Base-by-base conservation (phyloP, 2,329 filamentous ascomycete genomes). In the Penicillium sp. region DNA sequence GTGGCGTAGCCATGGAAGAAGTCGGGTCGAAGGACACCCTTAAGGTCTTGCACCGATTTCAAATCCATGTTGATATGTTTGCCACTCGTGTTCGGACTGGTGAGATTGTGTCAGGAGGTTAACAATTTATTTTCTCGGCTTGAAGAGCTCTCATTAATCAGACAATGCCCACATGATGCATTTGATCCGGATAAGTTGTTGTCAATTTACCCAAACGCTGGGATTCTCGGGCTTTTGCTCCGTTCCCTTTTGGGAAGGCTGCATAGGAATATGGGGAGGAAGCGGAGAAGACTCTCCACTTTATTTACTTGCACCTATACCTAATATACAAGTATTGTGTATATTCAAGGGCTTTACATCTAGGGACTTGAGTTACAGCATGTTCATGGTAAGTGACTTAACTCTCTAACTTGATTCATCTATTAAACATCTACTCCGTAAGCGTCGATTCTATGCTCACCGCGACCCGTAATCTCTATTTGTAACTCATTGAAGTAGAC, bases 1-100 rank as follows among this genome's bases (percentile, higher is more conserved):
- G 66, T 69, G 8, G 66, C 66, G 40, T 65, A 69, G 6, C 67
- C 67, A 7, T 67, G 65, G 27, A 60, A 69, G 51, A 69, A 69
- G 39, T 68, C 65, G 4, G 50, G 53, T 4, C 65, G 57, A 19
- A 69, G 59, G n/a, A 58, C 57, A 3, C 55, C 61, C 49, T 64
- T 61, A 8, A 69, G 55, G 39, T 68, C 67, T 39, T 68, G 58
- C 3, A 68, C 65, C 14, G 64, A 57, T 4, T 53, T 56, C 13
- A 68, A 47, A 45, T 67, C 63, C 63, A 67, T 67, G 26, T 54
- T 16, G 32, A 19, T 47, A n/a, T n/a, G n/a, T 18, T 47, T 45
- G 49, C 40, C 9, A 11, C 16, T 56, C 5, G 38, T 18, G 30
- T 29, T 47, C 13, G 11, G 34, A 40, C 16, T 42, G n/a, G n/a